Percentiles rank a stretch among this genome's conserved stretches.
These are phyloP conservation scores for Penicillium silybi DNA, from an alignment of 495 filamentous ascomycete genomes.

Conservation along the genomic window DNA sequence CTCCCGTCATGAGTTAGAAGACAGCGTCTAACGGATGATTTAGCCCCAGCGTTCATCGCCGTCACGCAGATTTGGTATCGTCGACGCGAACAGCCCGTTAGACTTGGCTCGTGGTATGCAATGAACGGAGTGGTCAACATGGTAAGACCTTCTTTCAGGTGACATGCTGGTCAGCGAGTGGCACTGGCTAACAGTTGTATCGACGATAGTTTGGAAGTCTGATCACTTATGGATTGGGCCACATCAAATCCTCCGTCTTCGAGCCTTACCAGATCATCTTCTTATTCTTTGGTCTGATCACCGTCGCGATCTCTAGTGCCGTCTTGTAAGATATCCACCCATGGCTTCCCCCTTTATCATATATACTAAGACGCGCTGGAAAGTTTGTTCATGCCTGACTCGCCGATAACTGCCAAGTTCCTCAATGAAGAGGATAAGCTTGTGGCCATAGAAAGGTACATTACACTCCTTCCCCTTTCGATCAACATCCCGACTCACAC, in stretches of 20 bases:
- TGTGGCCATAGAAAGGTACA: constrained; percentile 53
- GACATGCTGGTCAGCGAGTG: background rate
- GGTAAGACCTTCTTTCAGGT: constrained; percentile 25
- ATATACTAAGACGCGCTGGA: constrained; percentile 1
- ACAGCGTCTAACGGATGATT: background rate
- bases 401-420: constrained; percentile 56
- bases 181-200: background rate
- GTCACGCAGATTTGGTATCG: constrained; percentile 63
- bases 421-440: constrained; percentile 56
- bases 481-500: background rate
- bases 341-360: background rate
- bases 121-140: constrained; percentile 56
- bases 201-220: constrained; percentile 38
- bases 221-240: constrained; percentile 57
- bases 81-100: constrained; percentile 54
- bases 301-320: constrained; percentile 43
- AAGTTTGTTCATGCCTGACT: constrained; percentile 54
- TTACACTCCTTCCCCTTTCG: background rate
- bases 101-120: constrained; percentile 57
- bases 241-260: constrained; percentile 49
- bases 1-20: background rate
- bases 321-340: constrained; percentile 32
- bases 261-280: constrained; percentile 60
- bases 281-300: constrained; percentile 51
- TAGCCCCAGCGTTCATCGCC: constrained; percentile 57